Conservation (phyloP, 768 basidiomycete species). For the Lactifluus rugatus region DNA sequence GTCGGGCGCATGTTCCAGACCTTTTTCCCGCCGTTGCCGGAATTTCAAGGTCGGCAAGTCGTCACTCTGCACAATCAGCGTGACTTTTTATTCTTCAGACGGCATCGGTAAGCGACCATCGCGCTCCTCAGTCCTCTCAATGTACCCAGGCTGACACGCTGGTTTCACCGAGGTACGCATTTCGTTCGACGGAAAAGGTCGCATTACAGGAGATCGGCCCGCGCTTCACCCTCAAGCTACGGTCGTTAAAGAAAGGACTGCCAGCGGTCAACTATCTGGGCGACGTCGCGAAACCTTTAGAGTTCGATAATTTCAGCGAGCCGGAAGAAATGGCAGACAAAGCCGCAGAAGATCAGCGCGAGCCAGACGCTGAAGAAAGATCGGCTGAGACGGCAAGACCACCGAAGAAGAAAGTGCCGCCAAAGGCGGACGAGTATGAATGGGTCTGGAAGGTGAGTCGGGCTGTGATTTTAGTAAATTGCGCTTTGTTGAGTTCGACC, state of each 20-base stretch:
- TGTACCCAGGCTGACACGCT: slow-evolving; percentile 14
- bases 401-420: slow-evolving; percentile 36
- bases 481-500: slow-evolving; percentile 7
- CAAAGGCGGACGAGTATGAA: slow-evolving; percentile 66
- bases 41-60: slow-evolving; percentile 94
- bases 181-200: slow-evolving; percentile 83
- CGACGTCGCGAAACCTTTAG: slow-evolving; percentile 46
- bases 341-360: slow-evolving; percentile 23
- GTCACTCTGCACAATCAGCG: slow-evolving; percentile 96
- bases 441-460: slow-evolving; percentile 84
- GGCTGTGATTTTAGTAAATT: neutral
- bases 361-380: slow-evolving; percentile 16
- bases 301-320: slow-evolving; percentile 37
- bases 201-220: slow-evolving; percentile 96
- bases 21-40: slow-evolving; percentile 87
- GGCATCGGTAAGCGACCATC: slow-evolving; percentile 61
- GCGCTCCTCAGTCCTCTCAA: neutral
- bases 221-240: slow-evolving; percentile 88
- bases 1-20: slow-evolving; percentile 96
- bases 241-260: slow-evolving; percentile 80
- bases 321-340: slow-evolving; percentile 26
- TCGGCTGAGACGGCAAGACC: slow-evolving; percentile 13
- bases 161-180: slow-evolving; percentile 60
- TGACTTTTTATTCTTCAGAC: slow-evolving; percentile 94
- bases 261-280: slow-evolving; percentile 70